A percentile compares a stretch with the other conserved stretches of the same genome.
Evolutionary conservation across 176 grass and related monocot genomes (phyloP).

Genomic region (Triticum dicoccoides): DNA sequence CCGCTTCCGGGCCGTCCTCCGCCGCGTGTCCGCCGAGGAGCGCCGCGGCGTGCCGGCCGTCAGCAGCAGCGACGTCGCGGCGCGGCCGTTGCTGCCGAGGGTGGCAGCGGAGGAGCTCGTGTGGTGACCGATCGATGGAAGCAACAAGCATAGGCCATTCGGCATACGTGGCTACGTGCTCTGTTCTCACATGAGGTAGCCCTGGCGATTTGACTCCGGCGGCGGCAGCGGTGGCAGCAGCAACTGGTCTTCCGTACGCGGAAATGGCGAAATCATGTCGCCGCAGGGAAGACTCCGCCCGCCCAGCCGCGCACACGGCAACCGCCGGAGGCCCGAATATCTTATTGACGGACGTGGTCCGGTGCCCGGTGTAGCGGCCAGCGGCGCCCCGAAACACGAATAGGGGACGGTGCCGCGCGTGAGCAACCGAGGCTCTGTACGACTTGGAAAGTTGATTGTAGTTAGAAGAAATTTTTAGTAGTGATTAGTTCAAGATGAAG

Average conservation of each 20-base stretch:
- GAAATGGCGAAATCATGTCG: too few relatives aligned
- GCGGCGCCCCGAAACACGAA: too few relatives aligned
- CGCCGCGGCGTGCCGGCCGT: neutral
- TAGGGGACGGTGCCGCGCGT: too few relatives aligned
- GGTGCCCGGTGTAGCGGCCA: too few relatives aligned
- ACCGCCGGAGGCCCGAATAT: too few relatives aligned
- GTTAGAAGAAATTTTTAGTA: neutral
- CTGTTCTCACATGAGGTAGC: neutral
- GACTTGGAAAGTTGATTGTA: neutral
- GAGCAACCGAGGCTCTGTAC: neutral
- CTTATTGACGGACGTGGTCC: too few relatives aligned
- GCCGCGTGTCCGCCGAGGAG: constrained; percentile 42
- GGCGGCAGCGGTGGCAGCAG: neutral
- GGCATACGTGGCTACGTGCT: neutral
- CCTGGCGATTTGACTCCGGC: neutral
- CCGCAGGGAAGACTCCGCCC: too few relatives aligned
- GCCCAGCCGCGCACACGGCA: neutral
- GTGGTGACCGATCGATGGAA: neutral
- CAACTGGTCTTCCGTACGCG: neutral
- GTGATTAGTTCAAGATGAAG: too few relatives aligned
- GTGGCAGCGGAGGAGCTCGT: neutral
- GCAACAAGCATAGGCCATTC: neutral
- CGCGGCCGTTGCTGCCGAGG: neutral
- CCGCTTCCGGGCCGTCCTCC: constrained; percentile 71
- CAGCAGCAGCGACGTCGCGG: neutral